Conservation (phyloP, 2,329 filamentous ascomycete species). For the Lachnellula suecica region DNA sequence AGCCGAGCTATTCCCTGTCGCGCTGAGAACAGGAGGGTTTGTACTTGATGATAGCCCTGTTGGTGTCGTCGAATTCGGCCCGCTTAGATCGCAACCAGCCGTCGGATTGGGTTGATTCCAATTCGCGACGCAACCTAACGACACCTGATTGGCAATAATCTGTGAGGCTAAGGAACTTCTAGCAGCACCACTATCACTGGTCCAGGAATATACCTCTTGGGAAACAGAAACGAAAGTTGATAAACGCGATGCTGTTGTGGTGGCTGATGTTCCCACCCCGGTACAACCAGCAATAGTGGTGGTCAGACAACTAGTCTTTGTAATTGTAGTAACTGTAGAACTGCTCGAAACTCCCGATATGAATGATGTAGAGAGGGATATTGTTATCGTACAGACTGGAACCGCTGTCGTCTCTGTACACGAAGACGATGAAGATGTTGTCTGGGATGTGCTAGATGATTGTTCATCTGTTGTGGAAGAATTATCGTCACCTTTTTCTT, state of each 20-base stretch:
- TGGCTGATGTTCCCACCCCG: slow-evolving; percentile 1
- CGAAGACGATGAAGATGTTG: slow-evolving; percentile 4
- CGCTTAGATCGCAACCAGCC: too few relatives aligned
- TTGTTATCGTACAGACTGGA: slow-evolving; percentile 6
- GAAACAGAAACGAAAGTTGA: too few relatives aligned
- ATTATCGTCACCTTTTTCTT: slow-evolving; percentile 3
- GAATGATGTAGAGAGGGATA: slow-evolving; percentile 9
- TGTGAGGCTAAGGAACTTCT: too few relatives aligned
- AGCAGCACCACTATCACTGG: too few relatives aligned
- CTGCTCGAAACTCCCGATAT: slow-evolving; percentile 1
- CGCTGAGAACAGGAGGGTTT: too few relatives aligned
- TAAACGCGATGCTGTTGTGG: slow-evolving; percentile 6
- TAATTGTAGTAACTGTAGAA: slow-evolving; percentile 5
- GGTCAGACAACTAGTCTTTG: slow-evolving; percentile 3
- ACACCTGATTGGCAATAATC: too few relatives aligned
- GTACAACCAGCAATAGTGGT: slow-evolving; percentile 5
- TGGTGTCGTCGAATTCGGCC: too few relatives aligned
- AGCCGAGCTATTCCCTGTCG: too few relatives aligned
- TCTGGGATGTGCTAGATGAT: background rate
- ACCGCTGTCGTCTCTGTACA: slow-evolving; percentile 2
- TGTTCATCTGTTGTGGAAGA: background rate
- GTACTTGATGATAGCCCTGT: too few relatives aligned
- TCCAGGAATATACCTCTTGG: too few relatives aligned
- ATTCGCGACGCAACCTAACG: too few relatives aligned
- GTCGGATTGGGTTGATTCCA: too few relatives aligned